Evolutionary conservation across 257 asterid genomes (phyloP).

Genomic region (Plantago major): DNA sequence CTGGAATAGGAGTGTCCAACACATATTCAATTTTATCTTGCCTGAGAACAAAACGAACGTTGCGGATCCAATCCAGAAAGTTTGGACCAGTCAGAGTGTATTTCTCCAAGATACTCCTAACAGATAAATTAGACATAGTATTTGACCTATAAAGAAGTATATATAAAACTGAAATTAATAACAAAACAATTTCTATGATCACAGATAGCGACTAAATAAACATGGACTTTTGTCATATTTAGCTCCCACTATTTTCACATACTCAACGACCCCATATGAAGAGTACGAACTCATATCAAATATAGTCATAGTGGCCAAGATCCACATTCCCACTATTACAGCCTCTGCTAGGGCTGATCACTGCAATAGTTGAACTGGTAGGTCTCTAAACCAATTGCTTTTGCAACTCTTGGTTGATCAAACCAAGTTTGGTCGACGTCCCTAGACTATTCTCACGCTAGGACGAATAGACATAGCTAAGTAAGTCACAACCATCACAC

Average conservation of each 20-base stretch:
- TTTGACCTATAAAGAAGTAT: neutral
- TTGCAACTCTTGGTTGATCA: too few species aligned
- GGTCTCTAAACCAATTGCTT: neutral
- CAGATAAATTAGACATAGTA: neutral
- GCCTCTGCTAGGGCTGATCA: neutral
- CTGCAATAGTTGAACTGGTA: too few species aligned
- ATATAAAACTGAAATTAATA: too few species aligned
- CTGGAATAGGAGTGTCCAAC: neutral
- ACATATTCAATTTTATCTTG: neutral
- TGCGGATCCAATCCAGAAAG: neutral
- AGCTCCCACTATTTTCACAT: too few species aligned
- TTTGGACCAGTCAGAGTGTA: neutral
- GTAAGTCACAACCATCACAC: too few species aligned
- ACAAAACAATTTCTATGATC: too few species aligned
- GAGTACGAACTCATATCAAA: neutral
- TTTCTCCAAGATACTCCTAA: neutral
- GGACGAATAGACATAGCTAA: too few species aligned
- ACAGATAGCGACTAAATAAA: too few species aligned
- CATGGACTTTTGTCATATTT: too few species aligned
- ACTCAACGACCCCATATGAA: neutral
- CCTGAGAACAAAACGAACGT: neutral
- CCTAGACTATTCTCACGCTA: too few species aligned
- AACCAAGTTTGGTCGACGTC: too few species aligned
- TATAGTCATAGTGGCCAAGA: neutral
- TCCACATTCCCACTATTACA: neutral